Evolutionary conservation across 345 rosid genomes (phyloP).

Genomic region (Erodium maritimum): DNA sequence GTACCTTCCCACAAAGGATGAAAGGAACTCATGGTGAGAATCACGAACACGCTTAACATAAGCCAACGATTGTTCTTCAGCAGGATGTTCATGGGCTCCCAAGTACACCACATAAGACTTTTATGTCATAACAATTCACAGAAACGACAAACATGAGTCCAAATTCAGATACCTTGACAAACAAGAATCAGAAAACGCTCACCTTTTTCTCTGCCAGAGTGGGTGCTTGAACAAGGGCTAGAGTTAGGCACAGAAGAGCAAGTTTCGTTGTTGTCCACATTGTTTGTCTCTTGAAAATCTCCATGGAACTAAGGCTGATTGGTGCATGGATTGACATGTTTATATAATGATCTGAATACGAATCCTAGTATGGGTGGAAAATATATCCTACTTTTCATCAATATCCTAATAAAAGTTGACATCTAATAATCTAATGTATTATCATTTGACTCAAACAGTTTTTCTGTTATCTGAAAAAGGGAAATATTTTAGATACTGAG

Average conservation of each 20-base stretch:
- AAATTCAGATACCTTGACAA: neutral
- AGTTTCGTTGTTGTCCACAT: neutral
- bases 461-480: no score
- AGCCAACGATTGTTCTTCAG: slow-evolving; percentile 2
- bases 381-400: neutral
- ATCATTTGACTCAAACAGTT: no score
- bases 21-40: slow-evolving; percentile 22
- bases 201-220: neutral
- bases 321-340: neutral
- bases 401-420: no score
- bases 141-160: no score
- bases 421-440: no score
- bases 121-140: no score
- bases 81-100: slow-evolving; percentile 20
- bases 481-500: no score
- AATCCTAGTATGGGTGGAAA: neutral
- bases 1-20: slow-evolving; percentile 26
- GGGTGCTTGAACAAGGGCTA: neutral
- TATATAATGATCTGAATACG: neutral
- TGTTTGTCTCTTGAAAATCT: neutral
- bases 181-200: neutral
- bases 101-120: slow-evolving; percentile 27
- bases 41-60: slow-evolving; percentile 5
- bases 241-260: neutral
- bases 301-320: neutral